Evolutionary conservation across 2,329 filamentous ascomycete genomes (phyloP), one percentile per base, ranked within the genome.

Genomic region (Ophiostoma sp.): DNA sequence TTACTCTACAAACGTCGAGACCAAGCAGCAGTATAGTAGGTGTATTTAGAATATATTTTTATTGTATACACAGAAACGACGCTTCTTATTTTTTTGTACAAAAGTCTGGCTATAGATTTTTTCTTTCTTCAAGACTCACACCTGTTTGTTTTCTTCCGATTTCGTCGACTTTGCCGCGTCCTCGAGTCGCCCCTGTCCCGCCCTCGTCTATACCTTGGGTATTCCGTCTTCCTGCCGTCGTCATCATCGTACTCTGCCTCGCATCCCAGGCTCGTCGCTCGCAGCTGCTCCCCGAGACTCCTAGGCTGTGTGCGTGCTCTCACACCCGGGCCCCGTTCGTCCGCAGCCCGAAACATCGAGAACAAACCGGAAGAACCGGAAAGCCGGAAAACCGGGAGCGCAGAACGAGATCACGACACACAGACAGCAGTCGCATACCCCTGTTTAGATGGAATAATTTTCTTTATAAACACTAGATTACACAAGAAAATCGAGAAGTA

Each of bases 11-110:
- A 12, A 47, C 16, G 14, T 4, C 14, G 16, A 4, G 42, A 38
- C 76, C 78, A 18, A 78, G 73, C 69, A 47, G n/a, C 16, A 1
- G 16, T n/a, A 75, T 74, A 14, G 42, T 58, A 36, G 18, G 41
- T 27, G 27, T 44, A 2, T 44, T 27, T 55, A 18, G 36, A 60
- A 60, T 60, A 36, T 60, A 38, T 60, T 18, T 44, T 8, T 60
- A 18, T 14, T 38, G n/a, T n/a, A 64, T 49, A 67, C 44, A 52
- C 49, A 64, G 45, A 67, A 63, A 66, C 41, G 52, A 41, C 58
- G 18, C 6, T 42, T 47, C 66, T 38, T 66, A 38, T 47, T 45
- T 64, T 40, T 63, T 67, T 60, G 55, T 67, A 60, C 55, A 60
- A 60, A 60, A 38, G 55, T 60, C 55, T 60, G 55, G 55, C 18